Evolutionary conservation across 2,329 filamentous ascomycete genomes (phyloP).

Genomic region (Colletotrichum sublineola): DNA sequence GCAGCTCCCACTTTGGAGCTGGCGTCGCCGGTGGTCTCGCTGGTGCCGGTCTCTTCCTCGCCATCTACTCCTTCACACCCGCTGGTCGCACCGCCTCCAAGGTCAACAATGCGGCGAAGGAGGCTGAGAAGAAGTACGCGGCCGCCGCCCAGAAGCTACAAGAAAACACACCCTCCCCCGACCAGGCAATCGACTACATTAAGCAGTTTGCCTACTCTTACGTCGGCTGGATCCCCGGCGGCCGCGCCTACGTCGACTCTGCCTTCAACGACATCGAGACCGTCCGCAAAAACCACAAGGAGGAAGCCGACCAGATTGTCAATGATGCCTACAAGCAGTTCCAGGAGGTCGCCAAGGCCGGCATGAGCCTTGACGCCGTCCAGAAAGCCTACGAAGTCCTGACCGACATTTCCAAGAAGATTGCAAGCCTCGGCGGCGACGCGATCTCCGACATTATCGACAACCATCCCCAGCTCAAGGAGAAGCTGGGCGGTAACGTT

Average conservation of each 20-base stretch:
- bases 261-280: conserved; percentile 79
- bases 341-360: conserved; percentile 69
- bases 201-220: conserved; percentile 77
- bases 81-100: conserved; percentile 56
- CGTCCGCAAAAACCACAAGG: conserved; percentile 74
- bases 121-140: conserved; percentile 72
- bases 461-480: conserved; percentile 80
- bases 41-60: conserved; percentile 59
- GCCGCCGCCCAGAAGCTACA: conserved; percentile 71
- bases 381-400: conserved; percentile 73
- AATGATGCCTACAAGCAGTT: conserved; percentile 77
- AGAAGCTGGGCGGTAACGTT: conserved; percentile 77
- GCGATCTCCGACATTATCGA: conserved; percentile 75
- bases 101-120: conserved; percentile 62
- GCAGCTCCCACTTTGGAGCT: conserved; percentile 53
- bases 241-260: conserved; percentile 74
- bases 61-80: conserved; percentile 59
- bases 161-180: conserved; percentile 72
- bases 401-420: conserved; percentile 69
- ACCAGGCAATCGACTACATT: conserved; percentile 76
- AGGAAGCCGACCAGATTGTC: conserved; percentile 78
- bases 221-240: conserved; percentile 79
- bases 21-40: conserved; percentile 60
- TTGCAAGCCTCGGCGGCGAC: conserved; percentile 73
- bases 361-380: conserved; percentile 73